Evolutionary conservation across 257 asterid species (phyloP).

Genomic region (Scutellaria baicalensis): DNA sequence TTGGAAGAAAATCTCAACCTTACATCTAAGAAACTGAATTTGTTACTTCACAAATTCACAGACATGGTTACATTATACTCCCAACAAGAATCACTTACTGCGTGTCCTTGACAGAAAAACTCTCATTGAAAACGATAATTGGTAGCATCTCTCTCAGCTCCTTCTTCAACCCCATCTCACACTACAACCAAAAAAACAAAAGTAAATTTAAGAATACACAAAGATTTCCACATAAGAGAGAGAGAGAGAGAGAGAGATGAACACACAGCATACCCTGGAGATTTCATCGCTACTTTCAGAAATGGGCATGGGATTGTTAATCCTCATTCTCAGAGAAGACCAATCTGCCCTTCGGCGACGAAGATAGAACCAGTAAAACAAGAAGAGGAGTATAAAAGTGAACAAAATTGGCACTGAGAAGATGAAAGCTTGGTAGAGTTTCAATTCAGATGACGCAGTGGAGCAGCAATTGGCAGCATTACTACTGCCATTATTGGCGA

Average conservation of each 20-base stretch:
- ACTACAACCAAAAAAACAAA: slow-evolving; percentile 30
- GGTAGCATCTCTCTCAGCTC: slow-evolving; percentile 89
- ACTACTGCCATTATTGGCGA: not conserved
- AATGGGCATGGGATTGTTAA: slow-evolving; percentile 18
- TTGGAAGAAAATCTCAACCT: not conserved
- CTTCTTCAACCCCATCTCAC: slow-evolving; percentile 73
- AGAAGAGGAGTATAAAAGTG: slow-evolving; percentile 50
- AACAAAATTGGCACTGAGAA: slow-evolving; percentile 68
- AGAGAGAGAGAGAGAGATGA: too few relatives aligned
- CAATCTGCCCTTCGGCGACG: slow-evolving; percentile 66
- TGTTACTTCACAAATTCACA: not conserved
- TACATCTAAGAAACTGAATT: not conserved
- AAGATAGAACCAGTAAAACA: slow-evolving; percentile 63
- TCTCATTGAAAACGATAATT: slow-evolving; percentile 59
- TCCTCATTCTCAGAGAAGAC: slow-evolving; percentile 63
- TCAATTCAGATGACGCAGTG: slow-evolving; percentile 41
- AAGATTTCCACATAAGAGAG: too few relatives aligned
- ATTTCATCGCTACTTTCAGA: slow-evolving; percentile 20
- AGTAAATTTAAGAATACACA: not conserved
- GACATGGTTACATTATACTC: not conserved
- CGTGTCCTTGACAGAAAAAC: slow-evolving; percentile 63
- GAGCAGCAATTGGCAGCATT: slow-evolving; percentile 27
- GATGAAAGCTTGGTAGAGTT: slow-evolving; percentile 71
- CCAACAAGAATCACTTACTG: slow-evolving; percentile 35
- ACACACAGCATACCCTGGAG: slow-evolving; percentile 34